These are phyloP conservation scores for Dalechampia spathulata DNA, from an alignment of 441 rosid species.

Conservation along the genomic window DNA sequence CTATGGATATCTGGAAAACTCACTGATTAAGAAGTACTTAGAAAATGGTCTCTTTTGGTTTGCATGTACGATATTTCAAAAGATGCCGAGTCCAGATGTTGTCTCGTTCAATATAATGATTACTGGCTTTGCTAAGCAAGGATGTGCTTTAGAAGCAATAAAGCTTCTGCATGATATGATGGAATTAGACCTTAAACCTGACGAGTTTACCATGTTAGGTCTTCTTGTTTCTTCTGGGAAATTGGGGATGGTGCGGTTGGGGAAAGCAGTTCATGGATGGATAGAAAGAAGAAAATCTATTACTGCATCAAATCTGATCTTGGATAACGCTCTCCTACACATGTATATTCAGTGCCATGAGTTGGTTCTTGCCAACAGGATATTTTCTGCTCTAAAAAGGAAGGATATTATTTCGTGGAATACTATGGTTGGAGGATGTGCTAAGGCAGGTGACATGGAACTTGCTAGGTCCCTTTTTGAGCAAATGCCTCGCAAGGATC, in stretches of 20 bases:
- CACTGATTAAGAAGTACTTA: conserved; percentile 24
- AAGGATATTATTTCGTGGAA: conserved; percentile 50
- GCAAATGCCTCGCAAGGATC: conserved; percentile 36
- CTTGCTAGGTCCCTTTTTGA: conserved; percentile 31
- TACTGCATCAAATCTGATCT: conserved; percentile 33
- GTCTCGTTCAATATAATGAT: conserved; percentile 39
- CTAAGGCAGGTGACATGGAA: conserved; percentile 30
- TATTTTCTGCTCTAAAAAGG: conserved; percentile 24
- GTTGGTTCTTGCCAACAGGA: conserved; percentile 26
- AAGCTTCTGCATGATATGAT: conserved; percentile 31
- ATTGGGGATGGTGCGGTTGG: conserved; percentile 23
- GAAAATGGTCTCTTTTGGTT: conserved; percentile 25
- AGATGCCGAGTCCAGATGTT: conserved; percentile 33
- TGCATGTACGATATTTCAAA: conserved; percentile 32
- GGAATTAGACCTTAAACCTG: conserved; percentile 32
- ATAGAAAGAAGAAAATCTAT: conserved; percentile 32
- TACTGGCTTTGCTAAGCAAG: conserved; percentile 41
- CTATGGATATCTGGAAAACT: conserved; percentile 25
- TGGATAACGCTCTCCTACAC: conserved; percentile 42
- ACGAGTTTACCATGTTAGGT: conserved; percentile 36
- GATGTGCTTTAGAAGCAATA: conserved; percentile 34
- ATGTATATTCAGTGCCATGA: conserved; percentile 44
- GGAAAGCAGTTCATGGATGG: conserved; percentile 49
- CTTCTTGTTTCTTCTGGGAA: conserved; percentile 43
- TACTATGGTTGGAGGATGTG: conserved; percentile 40